A percentile compares a stretch with the other conserved stretches of the same genome.
Conservation (phyloP, 805 yeast genomes). For the Cyberlindnera petersonii region DNA sequence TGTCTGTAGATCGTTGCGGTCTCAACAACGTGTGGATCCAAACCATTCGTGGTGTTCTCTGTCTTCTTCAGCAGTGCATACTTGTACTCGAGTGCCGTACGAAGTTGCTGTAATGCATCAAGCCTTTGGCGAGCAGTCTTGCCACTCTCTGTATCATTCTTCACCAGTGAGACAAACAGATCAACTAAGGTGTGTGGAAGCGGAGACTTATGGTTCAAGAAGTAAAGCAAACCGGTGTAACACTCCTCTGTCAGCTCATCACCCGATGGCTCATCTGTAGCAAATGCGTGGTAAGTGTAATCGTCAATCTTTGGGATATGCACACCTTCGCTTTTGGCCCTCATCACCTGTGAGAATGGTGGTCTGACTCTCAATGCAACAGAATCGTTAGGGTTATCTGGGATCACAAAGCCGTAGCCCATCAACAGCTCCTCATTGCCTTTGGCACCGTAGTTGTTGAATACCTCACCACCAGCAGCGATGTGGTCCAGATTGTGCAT, state of each 20-base stretch:
- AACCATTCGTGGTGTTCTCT: slow-evolving; percentile 3
- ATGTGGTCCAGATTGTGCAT: slow-evolving; percentile 16
- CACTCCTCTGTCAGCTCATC: slow-evolving; percentile 15
- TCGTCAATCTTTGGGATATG: slow-evolving; percentile 36
- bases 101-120: slow-evolving; percentile 53
- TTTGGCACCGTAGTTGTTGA: slow-evolving; percentile 85
- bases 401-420: slow-evolving; percentile 69
- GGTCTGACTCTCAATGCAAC: slow-evolving; percentile 61
- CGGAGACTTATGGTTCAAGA: slow-evolving; percentile 27
- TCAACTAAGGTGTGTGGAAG: slow-evolving; percentile 26
- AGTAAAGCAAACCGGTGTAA: slow-evolving; percentile 32
- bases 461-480: slow-evolving; percentile 44
- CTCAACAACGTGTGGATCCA: slow-evolving; percentile 23
- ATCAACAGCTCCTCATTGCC: slow-evolving; percentile 82
- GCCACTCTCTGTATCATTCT: slow-evolving; percentile 34
- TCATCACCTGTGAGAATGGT: slow-evolving; percentile 23
- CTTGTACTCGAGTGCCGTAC: slow-evolving; percentile 53
- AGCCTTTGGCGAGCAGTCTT: slow-evolving; percentile 49
- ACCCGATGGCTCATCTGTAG: slow-evolving; percentile 14
- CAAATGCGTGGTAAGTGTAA: slow-evolving; percentile 38
- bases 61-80: slow-evolving; percentile 25
- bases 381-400: slow-evolving; percentile 55
- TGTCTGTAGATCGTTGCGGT: slow-evolving; percentile 42
- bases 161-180: slow-evolving; percentile 29
- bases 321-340: slow-evolving; percentile 36